Conservation (phyloP, 73 alveolate species). For the Paramecium primaurelia region DNA sequence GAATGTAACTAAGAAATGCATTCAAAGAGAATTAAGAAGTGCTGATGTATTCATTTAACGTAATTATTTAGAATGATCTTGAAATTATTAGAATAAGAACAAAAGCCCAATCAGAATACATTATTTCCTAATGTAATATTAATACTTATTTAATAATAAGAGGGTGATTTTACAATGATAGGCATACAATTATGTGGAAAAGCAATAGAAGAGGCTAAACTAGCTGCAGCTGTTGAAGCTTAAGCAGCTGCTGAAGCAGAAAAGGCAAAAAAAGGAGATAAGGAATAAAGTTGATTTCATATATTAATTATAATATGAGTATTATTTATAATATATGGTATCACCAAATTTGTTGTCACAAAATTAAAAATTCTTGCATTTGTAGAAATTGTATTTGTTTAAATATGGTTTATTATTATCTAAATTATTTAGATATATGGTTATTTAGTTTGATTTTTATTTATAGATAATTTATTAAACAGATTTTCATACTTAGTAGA, state of each 20-base stretch:
- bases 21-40: conserved; percentile 53
- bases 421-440: too few species aligned
- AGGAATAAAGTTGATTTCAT: conserved; percentile 4
- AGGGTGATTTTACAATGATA: conserved; percentile 54
- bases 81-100: conserved; percentile 55
- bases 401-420: too few species aligned
- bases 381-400: background rate
- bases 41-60: background rate
- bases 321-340: background rate
- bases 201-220: conserved; percentile 39
- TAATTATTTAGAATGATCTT: conserved; percentile 38
- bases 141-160: background rate
- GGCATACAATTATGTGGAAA: conserved; percentile 44
- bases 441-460: too few species aligned
- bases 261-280: conserved; percentile 33
- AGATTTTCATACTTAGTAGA: too few species aligned
- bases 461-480: too few species aligned
- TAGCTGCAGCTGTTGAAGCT: conserved; percentile 20
- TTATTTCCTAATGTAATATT: conserved; percentile 39
- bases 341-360: background rate
- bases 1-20: conserved; percentile 54
- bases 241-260: conserved; percentile 41
- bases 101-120: conserved; percentile 46
- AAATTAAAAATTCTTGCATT: background rate
- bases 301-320: background rate